Conservation (phyloP, 2,329 filamentous ascomycete genomes). For the Aspergillus chevalieri region DNA sequence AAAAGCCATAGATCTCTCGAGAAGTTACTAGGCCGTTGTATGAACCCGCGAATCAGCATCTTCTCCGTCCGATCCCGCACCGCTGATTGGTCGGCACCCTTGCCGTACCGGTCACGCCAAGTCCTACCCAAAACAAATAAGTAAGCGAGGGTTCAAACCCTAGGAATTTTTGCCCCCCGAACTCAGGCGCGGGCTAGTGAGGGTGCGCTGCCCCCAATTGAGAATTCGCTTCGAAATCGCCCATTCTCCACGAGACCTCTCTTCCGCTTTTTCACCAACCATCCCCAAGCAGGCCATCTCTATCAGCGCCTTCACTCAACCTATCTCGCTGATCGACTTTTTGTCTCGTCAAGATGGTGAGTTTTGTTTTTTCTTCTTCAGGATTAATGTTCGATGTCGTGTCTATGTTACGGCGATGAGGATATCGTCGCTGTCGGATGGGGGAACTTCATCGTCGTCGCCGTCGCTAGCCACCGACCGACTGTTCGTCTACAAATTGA, state of each 20-base stretch:
- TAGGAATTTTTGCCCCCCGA: slow-evolving; percentile 20
- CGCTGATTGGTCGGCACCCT: slow-evolving; percentile 3
- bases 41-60: background rate
- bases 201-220: slow-evolving; percentile 21
- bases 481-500: slow-evolving; percentile 3
- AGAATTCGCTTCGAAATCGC: slow-evolving; percentile 23
- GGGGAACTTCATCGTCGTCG: slow-evolving; percentile 5
- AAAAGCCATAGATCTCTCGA: background rate
- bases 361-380: slow-evolving; percentile 13
- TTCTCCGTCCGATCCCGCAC: background rate
- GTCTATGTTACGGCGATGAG: too few relatives aligned
- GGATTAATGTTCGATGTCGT: slow-evolving; percentile 3
- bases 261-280: slow-evolving; percentile 20
- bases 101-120: background rate
- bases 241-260: slow-evolving; percentile 26
- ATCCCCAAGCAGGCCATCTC: slow-evolving; percentile 35
- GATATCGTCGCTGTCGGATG: background rate
- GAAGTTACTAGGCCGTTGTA: background rate
- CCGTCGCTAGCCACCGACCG: slow-evolving; percentile 8
- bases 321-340: slow-evolving; percentile 36
- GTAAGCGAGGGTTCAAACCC: slow-evolving; percentile 37
- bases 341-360: slow-evolving; percentile 40
- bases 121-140: slow-evolving; percentile 18
- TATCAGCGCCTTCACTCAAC: slow-evolving; percentile 35
- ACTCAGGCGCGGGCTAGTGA: slow-evolving; percentile 12